These are phyloP conservation scores for Coffea canephora DNA, from an alignment of 257 asterid species.

Conservation along the genomic window DNA sequence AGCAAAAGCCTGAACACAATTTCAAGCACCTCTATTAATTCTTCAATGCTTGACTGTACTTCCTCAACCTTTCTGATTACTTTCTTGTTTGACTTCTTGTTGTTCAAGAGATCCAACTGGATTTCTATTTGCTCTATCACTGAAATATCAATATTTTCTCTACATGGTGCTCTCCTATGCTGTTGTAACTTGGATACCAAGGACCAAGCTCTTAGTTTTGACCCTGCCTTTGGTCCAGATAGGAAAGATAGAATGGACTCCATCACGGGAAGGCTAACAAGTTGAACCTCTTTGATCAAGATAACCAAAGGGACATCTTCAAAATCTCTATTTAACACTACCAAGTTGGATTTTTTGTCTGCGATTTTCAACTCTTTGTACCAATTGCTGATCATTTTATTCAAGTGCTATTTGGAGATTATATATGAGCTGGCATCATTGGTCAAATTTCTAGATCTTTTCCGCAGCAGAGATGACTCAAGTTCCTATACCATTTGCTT, in stretches of 20 bases:
- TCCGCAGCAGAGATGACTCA: slow-evolving; percentile 34
- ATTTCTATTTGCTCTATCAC: not conserved
- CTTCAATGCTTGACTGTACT: no score
- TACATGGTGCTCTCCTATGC: not conserved
- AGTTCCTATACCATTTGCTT: slow-evolving; percentile 34
- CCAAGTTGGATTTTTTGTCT: not conserved
- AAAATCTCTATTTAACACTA: not conserved
- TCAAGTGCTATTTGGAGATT: slow-evolving; percentile 24
- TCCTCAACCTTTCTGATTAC: not conserved
- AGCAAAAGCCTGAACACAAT: no score
- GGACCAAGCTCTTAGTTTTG: slow-evolving; percentile 22
- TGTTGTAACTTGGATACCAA: slow-evolving; percentile 31
- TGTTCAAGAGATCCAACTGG: not conserved
- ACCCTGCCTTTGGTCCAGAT: slow-evolving; percentile 8
- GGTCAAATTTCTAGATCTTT: slow-evolving; percentile 5
- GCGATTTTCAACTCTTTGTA: slow-evolving; percentile 6
- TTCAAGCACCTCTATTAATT: not conserved
- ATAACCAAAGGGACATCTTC: slow-evolving; percentile 1
- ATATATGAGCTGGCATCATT: slow-evolving; percentile 13
- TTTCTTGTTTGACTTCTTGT: slow-evolving; percentile 2
- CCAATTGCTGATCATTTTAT: slow-evolving; percentile 12
- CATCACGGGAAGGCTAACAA: slow-evolving; percentile 17
- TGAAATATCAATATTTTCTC: not conserved
- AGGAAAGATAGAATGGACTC: slow-evolving; percentile 21
- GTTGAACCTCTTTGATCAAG: slow-evolving; percentile 26